phyloP scores from a whole-genome alignment of 1,284 basidiomycete genomes.

The Schizopora paradoxa region DNA sequence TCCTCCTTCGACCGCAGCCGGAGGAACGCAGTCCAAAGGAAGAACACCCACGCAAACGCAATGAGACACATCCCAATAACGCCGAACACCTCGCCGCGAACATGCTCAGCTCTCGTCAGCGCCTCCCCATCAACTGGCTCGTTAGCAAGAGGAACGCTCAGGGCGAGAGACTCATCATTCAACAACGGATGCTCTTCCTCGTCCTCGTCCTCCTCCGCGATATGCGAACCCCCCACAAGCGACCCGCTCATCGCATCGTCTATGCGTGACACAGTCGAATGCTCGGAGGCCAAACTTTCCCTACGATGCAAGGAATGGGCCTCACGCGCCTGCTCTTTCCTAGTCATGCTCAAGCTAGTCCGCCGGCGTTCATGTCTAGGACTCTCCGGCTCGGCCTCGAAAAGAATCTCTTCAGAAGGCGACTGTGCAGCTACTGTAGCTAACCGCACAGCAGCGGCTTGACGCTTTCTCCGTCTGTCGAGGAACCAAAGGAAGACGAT shows the following conservation, averaged over 20 bases:
- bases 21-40: constrained; percentile 57
- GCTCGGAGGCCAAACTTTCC: constrained; percentile 6
- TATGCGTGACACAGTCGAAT: background rate
- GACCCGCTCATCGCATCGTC: background rate
- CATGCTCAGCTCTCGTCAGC: constrained; percentile 33
- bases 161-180: constrained; percentile 21
- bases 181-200: constrained; percentile 6
- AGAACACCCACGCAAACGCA: constrained; percentile 57
- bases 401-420: background rate
- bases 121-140: constrained; percentile 23
- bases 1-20: constrained; percentile 38
- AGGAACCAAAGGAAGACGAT: constrained; percentile 45
- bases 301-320: constrained; percentile 5
- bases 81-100: constrained; percentile 48
- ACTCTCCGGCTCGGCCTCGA: constrained; percentile 13
- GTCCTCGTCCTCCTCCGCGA: too few relatives aligned
- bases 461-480: constrained; percentile 32
- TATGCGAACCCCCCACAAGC: too few relatives aligned
- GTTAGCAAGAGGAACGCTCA: constrained; percentile 16
- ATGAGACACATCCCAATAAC: constrained; percentile 41
- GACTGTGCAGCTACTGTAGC: constrained; percentile 1
- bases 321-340: constrained; percentile 2
- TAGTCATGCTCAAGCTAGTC: background rate
- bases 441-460: constrained; percentile 17
- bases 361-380: constrained; percentile 8